Percentiles rank a stretch among this genome's conserved stretches.
These are phyloP conservation scores for Leucocoprinus sp. DNA, from an alignment of 768 basidiomycete species.

Conservation along the genomic window DNA sequence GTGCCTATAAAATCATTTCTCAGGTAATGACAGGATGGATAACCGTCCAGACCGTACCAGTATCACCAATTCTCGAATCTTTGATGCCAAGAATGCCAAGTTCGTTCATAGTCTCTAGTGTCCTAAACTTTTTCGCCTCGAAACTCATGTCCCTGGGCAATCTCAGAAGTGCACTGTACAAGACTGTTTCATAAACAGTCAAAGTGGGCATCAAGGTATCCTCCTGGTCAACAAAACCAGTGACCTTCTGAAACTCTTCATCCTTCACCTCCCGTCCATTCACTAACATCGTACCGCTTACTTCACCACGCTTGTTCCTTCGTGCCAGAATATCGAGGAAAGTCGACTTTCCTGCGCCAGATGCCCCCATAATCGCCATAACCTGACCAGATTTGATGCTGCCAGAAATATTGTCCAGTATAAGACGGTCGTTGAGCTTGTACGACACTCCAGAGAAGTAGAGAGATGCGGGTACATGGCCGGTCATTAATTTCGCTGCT, in stretches of 20 bases:
- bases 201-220: conserved; percentile 95
- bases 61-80: conserved; percentile 83
- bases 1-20: conserved; percentile 38
- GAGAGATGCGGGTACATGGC: conserved; percentile 91
- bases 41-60: conserved; percentile 42
- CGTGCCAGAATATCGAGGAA: conserved; percentile 93
- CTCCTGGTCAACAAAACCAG: conserved; percentile 97
- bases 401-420: conserved; percentile 79
- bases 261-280: conserved; percentile 78
- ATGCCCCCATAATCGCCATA: conserved; percentile 95
- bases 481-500: conserved; percentile 79
- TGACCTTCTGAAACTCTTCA: conserved; percentile 72
- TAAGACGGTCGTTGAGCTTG: conserved; percentile 50
- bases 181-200: conserved; percentile 95
- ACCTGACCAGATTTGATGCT: conserved; percentile 83
- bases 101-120: conserved; percentile 94
- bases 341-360: conserved; percentile 94
- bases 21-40: not conserved
- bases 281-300: conserved; percentile 69
- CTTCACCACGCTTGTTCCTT: conserved; percentile 75
- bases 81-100: conserved; percentile 88
- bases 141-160: conserved; percentile 92
- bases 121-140: conserved; percentile 91
- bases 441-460: conserved; percentile 86
- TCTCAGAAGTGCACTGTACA: conserved; percentile 87